Percentiles rank a stretch among this genome's conserved stretches.
phyloP scores from a whole-genome alignment of 495 filamentous ascomycete genomes.

The Penicillium manginii region DNA sequence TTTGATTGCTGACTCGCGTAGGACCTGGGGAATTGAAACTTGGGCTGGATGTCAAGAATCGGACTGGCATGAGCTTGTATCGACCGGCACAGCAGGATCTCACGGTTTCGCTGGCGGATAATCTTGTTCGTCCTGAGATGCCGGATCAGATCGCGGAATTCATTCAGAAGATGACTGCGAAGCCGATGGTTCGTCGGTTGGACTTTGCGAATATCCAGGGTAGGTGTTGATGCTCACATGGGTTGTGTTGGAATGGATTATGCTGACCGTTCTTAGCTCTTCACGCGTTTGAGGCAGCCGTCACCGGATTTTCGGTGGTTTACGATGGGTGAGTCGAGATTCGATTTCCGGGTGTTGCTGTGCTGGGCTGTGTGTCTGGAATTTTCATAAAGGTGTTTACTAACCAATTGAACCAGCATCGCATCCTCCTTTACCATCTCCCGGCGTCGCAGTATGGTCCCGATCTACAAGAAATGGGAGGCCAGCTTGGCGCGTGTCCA shows the following conservation, averaged over 20 bases:
- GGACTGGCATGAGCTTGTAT: conserved; percentile 64
- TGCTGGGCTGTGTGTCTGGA: too few species aligned
- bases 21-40: conserved; percentile 73
- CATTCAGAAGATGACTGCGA: conserved; percentile 46
- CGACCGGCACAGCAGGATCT: conserved; percentile 68
- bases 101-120: conserved; percentile 69
- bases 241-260: not conserved
- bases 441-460: conserved; percentile 84
- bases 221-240: conserved; percentile 20
- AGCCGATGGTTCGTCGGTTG: conserved; percentile 46
- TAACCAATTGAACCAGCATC: conserved; percentile 40
- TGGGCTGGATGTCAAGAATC: conserved; percentile 58
- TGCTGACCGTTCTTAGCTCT: conserved; percentile 58
- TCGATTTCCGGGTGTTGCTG: too few species aligned
- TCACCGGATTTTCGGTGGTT: conserved; percentile 76
- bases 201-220: conserved; percentile 47
- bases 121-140: conserved; percentile 59
- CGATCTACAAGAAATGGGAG: conserved; percentile 90
- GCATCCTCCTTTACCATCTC: conserved; percentile 78
- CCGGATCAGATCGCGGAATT: conserved; percentile 57
- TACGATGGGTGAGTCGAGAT: conserved; percentile 62
- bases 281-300: conserved; percentile 72
- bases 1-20: conserved; percentile 24
- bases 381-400: not conserved
- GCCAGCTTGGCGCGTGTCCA: conserved; percentile 74